phyloP scores from a whole-genome alignment of 2,329 filamentous ascomycete species.

The Neopestalotiopsis rosae region DNA sequence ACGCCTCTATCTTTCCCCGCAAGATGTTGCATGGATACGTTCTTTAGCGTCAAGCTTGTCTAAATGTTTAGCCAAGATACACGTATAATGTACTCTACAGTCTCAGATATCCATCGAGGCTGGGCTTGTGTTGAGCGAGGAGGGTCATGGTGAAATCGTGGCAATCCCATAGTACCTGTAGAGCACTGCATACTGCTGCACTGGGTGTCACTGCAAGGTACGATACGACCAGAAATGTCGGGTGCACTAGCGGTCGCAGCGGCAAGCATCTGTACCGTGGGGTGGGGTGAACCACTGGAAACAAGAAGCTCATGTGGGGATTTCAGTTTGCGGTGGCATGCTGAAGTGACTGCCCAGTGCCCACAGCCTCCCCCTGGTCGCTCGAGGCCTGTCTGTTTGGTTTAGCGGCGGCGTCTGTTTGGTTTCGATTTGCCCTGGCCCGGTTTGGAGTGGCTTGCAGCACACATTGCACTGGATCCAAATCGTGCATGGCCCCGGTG shows the following conservation, averaged over 20 bases:
- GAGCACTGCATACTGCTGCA: not conserved
- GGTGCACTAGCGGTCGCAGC: not conserved
- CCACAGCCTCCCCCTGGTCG: conserved; percentile 15
- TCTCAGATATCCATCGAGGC: not conserved
- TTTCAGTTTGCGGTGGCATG: conserved; percentile 12
- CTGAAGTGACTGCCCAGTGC: not conserved
- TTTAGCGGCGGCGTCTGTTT: not conserved
- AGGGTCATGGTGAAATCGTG: not conserved
- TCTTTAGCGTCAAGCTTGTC: too few relatives aligned
- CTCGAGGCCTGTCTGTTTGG: not conserved
- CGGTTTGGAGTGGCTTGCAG: conserved; percentile 8
- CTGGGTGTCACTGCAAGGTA: not conserved
- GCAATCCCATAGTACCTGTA: not conserved
- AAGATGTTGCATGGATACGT: not conserved
- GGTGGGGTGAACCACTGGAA: not conserved
- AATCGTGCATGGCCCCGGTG: not conserved
- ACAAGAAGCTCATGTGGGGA: conserved; percentile 6
- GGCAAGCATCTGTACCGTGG: not conserved
- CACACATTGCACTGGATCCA: not conserved
- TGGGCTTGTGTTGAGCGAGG: not conserved
- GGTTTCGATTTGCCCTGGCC: not conserved
- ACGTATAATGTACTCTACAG: not conserved
- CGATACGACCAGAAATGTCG: not conserved
- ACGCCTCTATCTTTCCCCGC: conserved; percentile 1
- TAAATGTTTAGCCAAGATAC: too few relatives aligned